Evolutionary conservation across 768 basidiomycete species (phyloP), one percentile per base, ranked within the genome.

Genomic region (Agaricus blazei): DNA sequence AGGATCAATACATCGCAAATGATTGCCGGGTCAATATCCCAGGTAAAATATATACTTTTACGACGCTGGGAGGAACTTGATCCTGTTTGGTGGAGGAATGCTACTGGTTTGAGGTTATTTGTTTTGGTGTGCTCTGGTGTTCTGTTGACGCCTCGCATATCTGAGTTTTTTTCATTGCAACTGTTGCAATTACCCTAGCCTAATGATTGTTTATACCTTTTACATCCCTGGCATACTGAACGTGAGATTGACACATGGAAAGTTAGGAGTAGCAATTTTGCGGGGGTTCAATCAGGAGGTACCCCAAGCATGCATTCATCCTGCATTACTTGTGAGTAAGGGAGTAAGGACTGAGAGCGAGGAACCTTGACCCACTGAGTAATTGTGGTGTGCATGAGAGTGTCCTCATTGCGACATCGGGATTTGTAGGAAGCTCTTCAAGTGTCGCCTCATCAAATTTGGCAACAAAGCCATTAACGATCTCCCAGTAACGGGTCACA

Each of bases 61-160:
- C 19, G 75, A 48, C 75, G 76, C 15, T 87, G 85, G 82, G 74
- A 78, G 3, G 81, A 82, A 60, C 76, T 77, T 43, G 88, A 90
- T 66, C 88, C 88, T 12, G 84, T 90, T 14, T 90, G 88, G 75
- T 79, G 87, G 87, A 73, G 88, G 49, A 90, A 90, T 63, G 71
- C 80, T 6, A 62, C 89, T 44, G 88, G 88, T 0, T 70, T 89
- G 1, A 86, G 85, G 0, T 60, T 88, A 7, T 90, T 88, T 63
- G 73, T 85, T 3, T 74, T 85, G 55, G 87, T 87, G 63, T 57
- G 82, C 63, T 19, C 7, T 11, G 7, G 8, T 11, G 8, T 6
- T 11, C 11, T 11, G 1, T 8, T 34, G 0, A 34, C 5, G 1
- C 11, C 1, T 34, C 11, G 7, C 3, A 7, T 1, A 34, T 34